Evolutionary conservation across 495 filamentous ascomycete species (phyloP).

Genomic region (Saxophila tyrrhenica): DNA sequence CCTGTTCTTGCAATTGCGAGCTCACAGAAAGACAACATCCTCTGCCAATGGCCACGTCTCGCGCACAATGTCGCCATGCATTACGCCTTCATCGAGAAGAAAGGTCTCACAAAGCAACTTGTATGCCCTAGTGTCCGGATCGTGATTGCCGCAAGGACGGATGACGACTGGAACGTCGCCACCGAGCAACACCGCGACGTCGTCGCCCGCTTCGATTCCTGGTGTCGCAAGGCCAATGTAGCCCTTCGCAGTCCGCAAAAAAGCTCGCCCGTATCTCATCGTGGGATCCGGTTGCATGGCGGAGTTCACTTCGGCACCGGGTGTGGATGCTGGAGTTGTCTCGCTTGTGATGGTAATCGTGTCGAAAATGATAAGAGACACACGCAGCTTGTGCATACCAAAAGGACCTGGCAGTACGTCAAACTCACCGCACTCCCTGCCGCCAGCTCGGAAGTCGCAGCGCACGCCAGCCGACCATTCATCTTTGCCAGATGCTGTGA

Average conservation of each 20-base stretch:
- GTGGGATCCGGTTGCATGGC: neutral
- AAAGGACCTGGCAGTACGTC: neutral
- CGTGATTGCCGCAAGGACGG: neutral
- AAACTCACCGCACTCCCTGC: slow-evolving; percentile 5
- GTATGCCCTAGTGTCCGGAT: neutral
- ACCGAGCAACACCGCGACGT: slow-evolving; percentile 5
- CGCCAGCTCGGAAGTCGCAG: slow-evolving; percentile 10
- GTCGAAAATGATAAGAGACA: slow-evolving; percentile 9
- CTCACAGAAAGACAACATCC: slow-evolving; percentile 7
- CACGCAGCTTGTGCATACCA: neutral
- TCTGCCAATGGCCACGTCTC: neutral
- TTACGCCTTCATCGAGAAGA: slow-evolving; percentile 3
- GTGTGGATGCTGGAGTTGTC: slow-evolving; percentile 4
- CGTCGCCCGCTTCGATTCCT: slow-evolving; percentile 1
- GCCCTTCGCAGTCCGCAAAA: slow-evolving; percentile 6
- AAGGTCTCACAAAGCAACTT: slow-evolving; percentile 12
- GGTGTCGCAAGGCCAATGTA: slow-evolving; percentile 4
- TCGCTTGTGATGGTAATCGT: neutral
- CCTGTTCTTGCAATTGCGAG: no score
- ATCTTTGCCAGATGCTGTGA: neutral
- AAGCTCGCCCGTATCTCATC: slow-evolving; percentile 4
- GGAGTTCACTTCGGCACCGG: neutral
- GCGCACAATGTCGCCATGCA: slow-evolving; percentile 2
- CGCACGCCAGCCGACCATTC: slow-evolving; percentile 10
- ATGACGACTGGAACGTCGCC: slow-evolving; percentile 12